Base-by-base conservation (phyloP, 1,139 yeast species). In the Lodderomyces beijingensis region DNA sequence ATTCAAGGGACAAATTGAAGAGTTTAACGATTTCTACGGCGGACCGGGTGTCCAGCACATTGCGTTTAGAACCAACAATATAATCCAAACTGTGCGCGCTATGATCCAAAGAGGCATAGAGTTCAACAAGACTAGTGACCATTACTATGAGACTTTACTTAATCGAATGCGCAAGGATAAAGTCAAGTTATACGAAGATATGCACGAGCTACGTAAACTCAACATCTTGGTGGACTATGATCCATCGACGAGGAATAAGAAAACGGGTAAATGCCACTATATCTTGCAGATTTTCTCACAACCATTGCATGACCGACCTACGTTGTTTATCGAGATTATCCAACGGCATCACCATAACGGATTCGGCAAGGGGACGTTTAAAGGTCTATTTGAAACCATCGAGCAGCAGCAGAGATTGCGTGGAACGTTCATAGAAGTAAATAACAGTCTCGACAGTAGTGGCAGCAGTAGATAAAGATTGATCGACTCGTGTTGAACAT, bases 11-110 rank as follows among this genome's bases (percentile, higher is more conserved):
- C 95, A 86, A 52, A 79, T 86, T 41, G 94, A 85, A 56, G 95
- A 86, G 53, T 86, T 81, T 51, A 58, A 81, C 43, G 84, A 79
- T 35, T 86, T 65, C 47, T 71, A 84, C 50, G 75, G 75, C 28
- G 94, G 95, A 0, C 80, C 94, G 0, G 95, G 95, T 1, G 72
- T 86, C 21, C 95, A 86, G 56, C 95, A 86, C 49, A 64, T 86
- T 48, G 95, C 95, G 0, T 53, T 85, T 18, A 58, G 61, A 34
- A 83, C 91, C 0, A 54, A 62, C 27, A 65, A 82, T 51, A 85
- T 86, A 23, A 47, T 84, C 18, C 51, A 53, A 2, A 65, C 87
- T 0, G 81, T 86, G n/a, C 41, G 51, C 2, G 57, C 64, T 9
- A 58, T 86, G 68, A 65, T 59, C 32, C 41, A 52, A 15, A 61